These are phyloP conservation scores for Leccinellum rugosiceps DNA, from an alignment of 768 basidiomycete species.

Conservation along the genomic window DNA sequence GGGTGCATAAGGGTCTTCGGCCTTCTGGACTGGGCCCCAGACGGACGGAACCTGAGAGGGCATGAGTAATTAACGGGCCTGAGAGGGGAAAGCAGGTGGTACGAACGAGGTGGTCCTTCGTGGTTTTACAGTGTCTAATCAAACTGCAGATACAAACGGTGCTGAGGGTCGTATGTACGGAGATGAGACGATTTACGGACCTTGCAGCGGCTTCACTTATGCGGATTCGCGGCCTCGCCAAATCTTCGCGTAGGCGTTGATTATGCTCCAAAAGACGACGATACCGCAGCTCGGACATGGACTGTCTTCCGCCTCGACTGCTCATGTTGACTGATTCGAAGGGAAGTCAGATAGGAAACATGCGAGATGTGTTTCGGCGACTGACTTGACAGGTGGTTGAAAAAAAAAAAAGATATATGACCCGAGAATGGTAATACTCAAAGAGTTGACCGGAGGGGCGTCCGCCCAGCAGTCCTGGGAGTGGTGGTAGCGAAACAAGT, in stretches of 20 bases:
- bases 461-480: not conserved
- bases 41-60: conserved; percentile 79
- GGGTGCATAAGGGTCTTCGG: conserved; percentile 90
- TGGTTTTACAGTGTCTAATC: conserved; percentile 72
- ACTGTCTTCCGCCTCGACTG: conserved; percentile 60
- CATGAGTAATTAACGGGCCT: conserved; percentile 11
- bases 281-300: conserved; percentile 80
- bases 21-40: conserved; percentile 92
- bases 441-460: conserved; percentile 2
- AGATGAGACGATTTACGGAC: conserved; percentile 36
- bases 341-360: conserved; percentile 1
- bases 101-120: conserved; percentile 65
- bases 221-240: conserved; percentile 65
- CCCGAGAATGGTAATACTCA: not conserved
- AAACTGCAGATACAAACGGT: conserved; percentile 41
- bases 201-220: conserved; percentile 71
- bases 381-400: conserved; percentile 2
- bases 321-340: conserved; percentile 42
- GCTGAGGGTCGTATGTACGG: conserved; percentile 5
- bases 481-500: conserved; percentile 13
- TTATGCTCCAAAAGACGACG: conserved; percentile 77
- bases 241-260: conserved; percentile 71
- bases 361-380: conserved; percentile 2
- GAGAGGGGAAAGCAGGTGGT: conserved; percentile 4
- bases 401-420: not conserved